Evolutionary conservation across 495 filamentous ascomycete species (phyloP).

Genomic region (Aspergillus haitiensis): DNA sequence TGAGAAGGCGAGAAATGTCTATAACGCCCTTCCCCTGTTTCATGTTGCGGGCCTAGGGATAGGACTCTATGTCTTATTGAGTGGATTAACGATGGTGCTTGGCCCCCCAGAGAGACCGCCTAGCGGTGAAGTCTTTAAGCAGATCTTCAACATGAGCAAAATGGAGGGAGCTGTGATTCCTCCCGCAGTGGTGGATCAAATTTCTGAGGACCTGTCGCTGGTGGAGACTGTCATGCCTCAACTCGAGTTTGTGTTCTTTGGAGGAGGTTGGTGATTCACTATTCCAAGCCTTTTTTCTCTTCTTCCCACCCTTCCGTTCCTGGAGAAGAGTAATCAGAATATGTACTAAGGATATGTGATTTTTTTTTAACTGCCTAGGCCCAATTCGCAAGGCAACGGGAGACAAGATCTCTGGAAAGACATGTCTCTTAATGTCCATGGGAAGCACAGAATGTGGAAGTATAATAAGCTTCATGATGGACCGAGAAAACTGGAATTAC

Average conservation of each 20-base stretch:
- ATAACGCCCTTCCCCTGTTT: conserved; percentile 18
- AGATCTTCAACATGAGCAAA: background rate
- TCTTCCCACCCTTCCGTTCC: no score
- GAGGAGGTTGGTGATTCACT: background rate
- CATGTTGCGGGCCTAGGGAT: conserved; percentile 15
- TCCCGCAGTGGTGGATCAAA: background rate
- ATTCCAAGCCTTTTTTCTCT: background rate
- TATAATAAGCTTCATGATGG: background rate
- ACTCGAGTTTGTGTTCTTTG: background rate
- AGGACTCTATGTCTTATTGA: conserved; percentile 1
- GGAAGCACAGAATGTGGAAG: background rate
- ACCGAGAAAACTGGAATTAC: background rate
- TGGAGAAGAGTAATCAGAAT: no score
- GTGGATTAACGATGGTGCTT: conserved; percentile 3
- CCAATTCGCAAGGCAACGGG: background rate
- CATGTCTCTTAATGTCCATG: background rate
- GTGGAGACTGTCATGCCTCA: background rate
- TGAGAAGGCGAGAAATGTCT: background rate
- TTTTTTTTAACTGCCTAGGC: background rate
- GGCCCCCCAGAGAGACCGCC: conserved; percentile 1
- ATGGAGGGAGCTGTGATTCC: background rate
- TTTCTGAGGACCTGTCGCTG: background rate
- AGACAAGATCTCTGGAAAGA: background rate
- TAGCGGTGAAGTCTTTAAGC: background rate
- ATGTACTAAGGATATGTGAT: no score